These are phyloP conservation scores for Jimgerdemannia lactiflua DNA, from an alignment of 192 early-diverging fungal genomes.

Conservation along the genomic window DNA sequence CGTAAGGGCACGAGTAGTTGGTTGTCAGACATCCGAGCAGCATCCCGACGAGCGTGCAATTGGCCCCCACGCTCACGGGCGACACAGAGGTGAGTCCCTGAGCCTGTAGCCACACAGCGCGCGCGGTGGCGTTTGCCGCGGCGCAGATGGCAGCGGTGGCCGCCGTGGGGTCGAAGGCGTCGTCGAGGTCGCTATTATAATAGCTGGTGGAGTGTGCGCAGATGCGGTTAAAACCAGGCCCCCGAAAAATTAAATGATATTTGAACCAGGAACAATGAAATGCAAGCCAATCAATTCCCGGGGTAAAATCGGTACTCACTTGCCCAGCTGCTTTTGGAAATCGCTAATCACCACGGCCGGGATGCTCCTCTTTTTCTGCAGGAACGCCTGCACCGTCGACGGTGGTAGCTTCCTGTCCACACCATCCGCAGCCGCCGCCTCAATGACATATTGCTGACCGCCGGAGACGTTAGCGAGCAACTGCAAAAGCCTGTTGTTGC, in stretches of 20 bases:
- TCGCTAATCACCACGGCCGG: slow-evolving; percentile 63
- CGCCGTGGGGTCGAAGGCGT: slow-evolving; percentile 31
- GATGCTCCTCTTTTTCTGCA: slow-evolving; percentile 55
- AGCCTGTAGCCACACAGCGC: slow-evolving; percentile 51
- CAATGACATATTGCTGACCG: slow-evolving; percentile 15
- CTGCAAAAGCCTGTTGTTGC: slow-evolving; percentile 8
- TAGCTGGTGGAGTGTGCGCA: slow-evolving; percentile 28
- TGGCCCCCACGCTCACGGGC: slow-evolving; percentile 34
- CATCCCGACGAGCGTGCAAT: slow-evolving; percentile 50
- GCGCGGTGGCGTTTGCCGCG: slow-evolving; percentile 57
- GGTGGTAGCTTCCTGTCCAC: slow-evolving; percentile 59
- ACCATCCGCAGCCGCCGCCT: slow-evolving; percentile 42
- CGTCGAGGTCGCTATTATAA: slow-evolving; percentile 66
- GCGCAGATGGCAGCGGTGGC: slow-evolving; percentile 52
- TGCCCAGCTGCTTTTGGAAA: slow-evolving; percentile 53
- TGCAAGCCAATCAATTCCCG: not conserved
- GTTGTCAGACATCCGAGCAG: slow-evolving; percentile 60
- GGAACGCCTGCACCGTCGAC: slow-evolving; percentile 67
- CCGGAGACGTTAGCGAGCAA: slow-evolving; percentile 4
- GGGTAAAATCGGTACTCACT: slow-evolving; percentile 23
- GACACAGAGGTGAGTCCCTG: slow-evolving; percentile 24
- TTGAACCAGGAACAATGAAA: slow-evolving; percentile 1
- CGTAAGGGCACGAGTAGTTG: slow-evolving; percentile 63
- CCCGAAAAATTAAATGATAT: not conserved
- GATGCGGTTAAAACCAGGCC: not conserved